Evolutionary conservation across 163 green algal genomes (phyloP).

Genomic region (Chlamydomonas reinhardtii): DNA sequence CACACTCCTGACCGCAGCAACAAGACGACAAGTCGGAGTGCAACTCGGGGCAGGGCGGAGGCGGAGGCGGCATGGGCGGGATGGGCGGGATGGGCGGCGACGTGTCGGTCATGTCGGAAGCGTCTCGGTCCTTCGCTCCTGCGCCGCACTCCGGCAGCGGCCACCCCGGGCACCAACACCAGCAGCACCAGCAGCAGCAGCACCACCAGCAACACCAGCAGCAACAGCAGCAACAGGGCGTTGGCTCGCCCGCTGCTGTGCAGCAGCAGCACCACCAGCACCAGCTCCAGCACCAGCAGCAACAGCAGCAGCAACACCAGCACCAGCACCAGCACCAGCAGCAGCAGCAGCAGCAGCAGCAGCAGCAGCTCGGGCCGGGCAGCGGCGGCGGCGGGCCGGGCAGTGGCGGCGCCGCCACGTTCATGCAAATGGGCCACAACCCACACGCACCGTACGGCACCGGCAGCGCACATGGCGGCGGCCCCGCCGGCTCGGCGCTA

Average conservation of each 20-base stretch:
- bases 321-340: background rate
- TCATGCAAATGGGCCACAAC: background rate
- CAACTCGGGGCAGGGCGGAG: background rate
- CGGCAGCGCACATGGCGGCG: background rate
- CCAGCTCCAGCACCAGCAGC: background rate
- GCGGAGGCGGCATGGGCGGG: background rate
- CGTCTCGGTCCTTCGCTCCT: too few species aligned
- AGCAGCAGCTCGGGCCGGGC: background rate
- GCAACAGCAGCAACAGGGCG: background rate
- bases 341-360: background rate
- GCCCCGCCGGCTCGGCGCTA: background rate
- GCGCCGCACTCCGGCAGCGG: too few species aligned
- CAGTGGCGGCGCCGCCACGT: too few species aligned
- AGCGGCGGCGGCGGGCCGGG: too few species aligned
- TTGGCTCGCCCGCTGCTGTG: background rate
- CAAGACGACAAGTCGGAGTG: conserved; percentile 17
- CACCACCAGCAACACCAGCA: background rate
- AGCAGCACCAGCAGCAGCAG: background rate
- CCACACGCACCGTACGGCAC: background rate
- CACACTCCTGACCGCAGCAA: too few species aligned
- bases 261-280: conserved; percentile 3
- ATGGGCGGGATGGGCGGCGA: background rate
- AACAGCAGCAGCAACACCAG: background rate
- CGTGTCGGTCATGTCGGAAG: background rate
- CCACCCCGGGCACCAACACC: background rate